Base-by-base conservation (phyloP, 768 basidiomycete genomes). In the Rhizopogon vinicolor region DNA sequence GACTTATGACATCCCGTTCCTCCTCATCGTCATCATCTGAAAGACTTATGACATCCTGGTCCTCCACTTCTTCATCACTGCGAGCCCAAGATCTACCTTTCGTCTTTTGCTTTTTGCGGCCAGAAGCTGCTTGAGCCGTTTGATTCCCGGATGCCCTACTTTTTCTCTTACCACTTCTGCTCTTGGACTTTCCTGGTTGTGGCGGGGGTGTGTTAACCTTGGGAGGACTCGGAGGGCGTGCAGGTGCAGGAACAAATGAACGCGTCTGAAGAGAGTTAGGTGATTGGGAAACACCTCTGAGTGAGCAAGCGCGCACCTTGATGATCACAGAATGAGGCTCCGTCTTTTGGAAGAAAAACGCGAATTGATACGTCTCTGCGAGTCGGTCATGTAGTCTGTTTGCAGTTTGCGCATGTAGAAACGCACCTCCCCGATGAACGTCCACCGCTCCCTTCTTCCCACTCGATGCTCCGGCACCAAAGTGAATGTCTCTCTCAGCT, bases 331-430 rank as follows among this genome's bases (percentile, higher is more conserved):
- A 84, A 68, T 95, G 91, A 9, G 88, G 80, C 51, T 93, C 91
- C 2, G 83, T 85, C 69, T 85, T 86, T 22, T 91, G 82, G 60
- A 95, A 76, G 72, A 94, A 96, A 67, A 92, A 96, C 46, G 89
- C 92, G 67, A 92, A 93, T 60, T 96, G 93, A 64, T 95, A 96
- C 0, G 80, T 81, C 57, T 89, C 93, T 95, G 66, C 18, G 46
- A 29, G 51, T 43, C 49, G 41, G 35, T 44, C 48, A 25, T 37
- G 52, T 14, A n/a, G 14, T 54, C 54, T 3, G 43, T 54, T 39
- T 55, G 53, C 49, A 51, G 50, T 54, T 51, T 49, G 29, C 43
- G 5, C 46, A 41, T 12, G 42, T 18, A 42, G 46, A 8, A 61
- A 51, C 57, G 43, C 59, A 91, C 93, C 89, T 72, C 93, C 93